Base-by-base conservation (phyloP, 2,329 filamentous ascomycete genomes). In the Aspergillus viridinutans region DNA sequence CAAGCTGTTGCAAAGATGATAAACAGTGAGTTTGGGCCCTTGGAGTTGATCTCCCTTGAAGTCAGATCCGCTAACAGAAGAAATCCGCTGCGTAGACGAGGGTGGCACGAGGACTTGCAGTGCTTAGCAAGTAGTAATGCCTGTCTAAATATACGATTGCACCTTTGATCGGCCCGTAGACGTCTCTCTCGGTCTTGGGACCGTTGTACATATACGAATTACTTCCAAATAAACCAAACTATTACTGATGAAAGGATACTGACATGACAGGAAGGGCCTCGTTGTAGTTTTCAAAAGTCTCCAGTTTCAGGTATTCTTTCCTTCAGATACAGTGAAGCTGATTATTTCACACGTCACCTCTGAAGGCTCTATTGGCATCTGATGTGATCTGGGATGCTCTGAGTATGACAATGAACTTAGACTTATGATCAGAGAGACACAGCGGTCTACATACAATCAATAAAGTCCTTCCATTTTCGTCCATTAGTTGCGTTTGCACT, bases 1-100 rank as follows among this genome's bases (percentile, higher is more conserved):
- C 86, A 91, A 76, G 87, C 89, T 1, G 76, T 89, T 55, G 77
- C 78, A 14, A 92, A 93, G 76, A 86, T 93, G 54, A 75, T 80
- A 28, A 69, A 61, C 49, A 74, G 76, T 78, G 71, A 56, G 74
- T 66, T n/a, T 21, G 42, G 14, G 14, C 40, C 47, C n/a, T 43
- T 4, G 38, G 48, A 7, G 25, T n/a, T 26, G 14, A 50, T 26
- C 25, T 32, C 28, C 28, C 20, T 29, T 21, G 7, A 53, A 28
- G 23, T 38, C 20, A 10, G 29, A 40, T 38, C 32, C 52, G 35
- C 59, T 69, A 52, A 68, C 53, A 7, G 21, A 26, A 21, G 49
- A 32, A 49, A 14, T 40, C 32, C 50, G 14, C 28, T 17, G 17
- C 29, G 49, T 56, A 75, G 72, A 72, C 56, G 71, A 74, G 64